phyloP scores from a whole-genome alignment of 108 stramenopile genomes.

The Cyclotella atomus region DNA sequence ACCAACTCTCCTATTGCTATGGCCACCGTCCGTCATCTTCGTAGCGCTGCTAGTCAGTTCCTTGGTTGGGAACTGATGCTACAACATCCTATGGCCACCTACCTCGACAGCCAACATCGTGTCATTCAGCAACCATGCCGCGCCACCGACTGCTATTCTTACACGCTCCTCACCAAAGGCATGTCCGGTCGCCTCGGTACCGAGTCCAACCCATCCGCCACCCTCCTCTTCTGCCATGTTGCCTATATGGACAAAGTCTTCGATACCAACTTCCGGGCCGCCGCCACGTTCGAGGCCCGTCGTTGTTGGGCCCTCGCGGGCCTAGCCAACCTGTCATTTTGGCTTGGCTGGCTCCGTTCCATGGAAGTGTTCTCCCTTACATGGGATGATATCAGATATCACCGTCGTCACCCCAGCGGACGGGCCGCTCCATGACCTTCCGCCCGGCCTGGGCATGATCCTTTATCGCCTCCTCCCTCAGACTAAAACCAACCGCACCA shows the following conservation, averaged over 20 bases:
- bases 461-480: not conserved
- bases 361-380: not conserved
- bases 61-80: not conserved
- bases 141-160: not conserved
- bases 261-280: not conserved
- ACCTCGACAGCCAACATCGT: not conserved
- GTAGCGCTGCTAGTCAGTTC: not conserved
- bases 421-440: not conserved
- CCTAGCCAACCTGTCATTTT: not conserved
- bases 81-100: not conserved
- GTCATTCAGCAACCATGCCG: not conserved
- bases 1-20: not conserved
- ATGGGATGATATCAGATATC: not conserved
- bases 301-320: not conserved
- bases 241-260: not conserved
- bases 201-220: not conserved
- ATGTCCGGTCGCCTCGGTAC: slow-evolving; percentile 3
- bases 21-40: slow-evolving; percentile 1
- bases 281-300: not conserved
- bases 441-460: not conserved
- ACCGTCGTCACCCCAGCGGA: not conserved
- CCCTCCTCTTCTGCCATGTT: not conserved
- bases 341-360: not conserved
- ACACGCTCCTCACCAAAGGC: not conserved
- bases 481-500: not conserved